Conservation (phyloP, 352 stramenopile species). For the Pythium folliculosum region DNA sequence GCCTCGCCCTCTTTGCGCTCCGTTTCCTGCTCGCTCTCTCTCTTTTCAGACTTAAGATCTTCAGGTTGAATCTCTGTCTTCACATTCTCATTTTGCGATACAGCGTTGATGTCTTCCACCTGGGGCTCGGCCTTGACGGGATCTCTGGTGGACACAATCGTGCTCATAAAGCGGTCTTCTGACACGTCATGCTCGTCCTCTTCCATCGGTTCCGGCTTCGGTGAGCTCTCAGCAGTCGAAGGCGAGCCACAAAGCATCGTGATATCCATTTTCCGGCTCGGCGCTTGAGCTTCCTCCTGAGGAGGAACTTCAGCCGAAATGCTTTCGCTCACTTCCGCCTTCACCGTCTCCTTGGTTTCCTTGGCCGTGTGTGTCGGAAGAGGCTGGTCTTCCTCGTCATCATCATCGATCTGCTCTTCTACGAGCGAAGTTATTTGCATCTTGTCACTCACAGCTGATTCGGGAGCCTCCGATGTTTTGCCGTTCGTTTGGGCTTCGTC, state of each 20-base stretch:
- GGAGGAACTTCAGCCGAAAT: background rate
- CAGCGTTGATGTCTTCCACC: background rate
- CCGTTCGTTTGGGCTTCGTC: background rate
- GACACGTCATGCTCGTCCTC: constrained; percentile 32
- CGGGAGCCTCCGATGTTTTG: background rate
- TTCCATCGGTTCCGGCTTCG: constrained; percentile 22
- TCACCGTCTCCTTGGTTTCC: background rate
- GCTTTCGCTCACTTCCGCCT: background rate
- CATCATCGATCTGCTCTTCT: constrained; percentile 29
- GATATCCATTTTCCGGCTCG: constrained; percentile 53
- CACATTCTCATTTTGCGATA: background rate
- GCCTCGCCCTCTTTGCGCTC: background rate
- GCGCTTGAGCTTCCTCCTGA: background rate
- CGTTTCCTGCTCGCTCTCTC: background rate
- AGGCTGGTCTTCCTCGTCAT: constrained; percentile 25
- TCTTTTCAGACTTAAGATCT: background rate
- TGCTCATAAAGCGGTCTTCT: constrained; percentile 31
- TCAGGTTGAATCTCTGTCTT: background rate
- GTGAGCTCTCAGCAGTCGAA: constrained; percentile 5
- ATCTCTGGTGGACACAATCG: constrained; percentile 22
- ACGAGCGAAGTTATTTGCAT: constrained; percentile 27
- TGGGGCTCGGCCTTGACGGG: background rate
- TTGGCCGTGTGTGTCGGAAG: constrained; percentile 13
- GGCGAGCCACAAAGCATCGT: constrained; percentile 33
- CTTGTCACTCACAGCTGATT: background rate